Conservation (phyloP, 306 rosid genomes). For the Begonia peltatifolia region DNA sequence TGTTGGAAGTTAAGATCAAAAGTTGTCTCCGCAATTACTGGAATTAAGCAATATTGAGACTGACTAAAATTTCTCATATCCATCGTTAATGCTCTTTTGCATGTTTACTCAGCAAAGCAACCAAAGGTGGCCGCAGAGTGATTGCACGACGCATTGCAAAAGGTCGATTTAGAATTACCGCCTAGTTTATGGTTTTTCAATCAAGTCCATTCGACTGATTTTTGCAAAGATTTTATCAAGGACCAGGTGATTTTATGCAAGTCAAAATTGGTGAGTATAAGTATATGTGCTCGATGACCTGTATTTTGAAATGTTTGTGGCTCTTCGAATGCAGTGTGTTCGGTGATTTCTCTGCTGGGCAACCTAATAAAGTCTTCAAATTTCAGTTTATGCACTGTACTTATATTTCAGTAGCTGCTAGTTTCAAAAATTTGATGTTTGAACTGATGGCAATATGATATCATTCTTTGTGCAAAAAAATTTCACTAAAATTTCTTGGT, state of each 20-base stretch:
- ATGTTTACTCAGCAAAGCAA: conserved; percentile 68
- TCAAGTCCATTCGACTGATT: conserved; percentile 1
- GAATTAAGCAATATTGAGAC: conserved; percentile 1
- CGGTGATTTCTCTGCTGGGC: too few species aligned
- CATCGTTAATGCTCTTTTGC: conserved; percentile 7
- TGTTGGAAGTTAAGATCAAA: not conserved
- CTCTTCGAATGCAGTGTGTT: not conserved
- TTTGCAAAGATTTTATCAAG: not conserved
- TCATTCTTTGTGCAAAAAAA: not conserved
- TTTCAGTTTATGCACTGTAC: too few species aligned
- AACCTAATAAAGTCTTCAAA: too few species aligned
- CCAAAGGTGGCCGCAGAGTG: conserved; percentile 85
- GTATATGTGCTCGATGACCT: not conserved
- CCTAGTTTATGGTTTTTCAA: conserved; percentile 26
- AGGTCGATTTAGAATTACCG: conserved; percentile 79
- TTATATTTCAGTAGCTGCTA: too few species aligned
- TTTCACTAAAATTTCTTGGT: not conserved
- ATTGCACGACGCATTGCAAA: conserved; percentile 87
- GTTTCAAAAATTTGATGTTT: too few species aligned
- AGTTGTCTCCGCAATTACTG: not conserved
- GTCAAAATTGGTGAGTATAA: not conserved
- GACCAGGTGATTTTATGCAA: not conserved
- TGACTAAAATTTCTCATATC: conserved; percentile 2
- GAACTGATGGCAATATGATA: too few species aligned
- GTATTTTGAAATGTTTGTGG: not conserved